phyloP scores from a whole-genome alignment of 2,329 filamentous ascomycete species.

The Didymella arachidicola region DNA sequence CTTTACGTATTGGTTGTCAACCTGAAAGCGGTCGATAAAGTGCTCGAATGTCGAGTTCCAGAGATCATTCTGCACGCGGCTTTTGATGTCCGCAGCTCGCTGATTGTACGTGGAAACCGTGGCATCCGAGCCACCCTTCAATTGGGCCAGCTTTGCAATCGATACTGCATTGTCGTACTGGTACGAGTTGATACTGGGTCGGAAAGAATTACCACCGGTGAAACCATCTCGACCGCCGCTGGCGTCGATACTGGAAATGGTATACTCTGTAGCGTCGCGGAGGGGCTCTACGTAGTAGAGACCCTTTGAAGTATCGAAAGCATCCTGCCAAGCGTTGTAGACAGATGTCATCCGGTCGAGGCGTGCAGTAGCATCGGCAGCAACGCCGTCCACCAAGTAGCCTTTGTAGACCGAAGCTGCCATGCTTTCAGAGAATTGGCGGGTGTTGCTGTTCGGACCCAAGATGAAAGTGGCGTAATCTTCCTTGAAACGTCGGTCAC shows the following conservation, averaged over 20 bases:
- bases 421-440: conserved; percentile 57
- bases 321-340: conserved; percentile 51
- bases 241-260: conserved; percentile 55
- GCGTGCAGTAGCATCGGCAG: conserved; percentile 40
- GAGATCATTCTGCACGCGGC: conserved; percentile 50
- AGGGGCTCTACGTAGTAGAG: conserved; percentile 56
- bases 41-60: conserved; percentile 57
- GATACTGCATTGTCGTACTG: conserved; percentile 56
- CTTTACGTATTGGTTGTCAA: conserved; percentile 50
- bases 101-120: conserved; percentile 25
- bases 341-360: conserved; percentile 50
- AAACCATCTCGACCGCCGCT: conserved; percentile 54
- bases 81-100: conserved; percentile 49
- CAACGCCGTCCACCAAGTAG: conserved; percentile 55
- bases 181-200: conserved; percentile 57
- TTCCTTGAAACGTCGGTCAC: conserved; percentile 55
- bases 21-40: conserved; percentile 55
- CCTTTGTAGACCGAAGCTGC: conserved; percentile 52
- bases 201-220: conserved; percentile 52
- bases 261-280: conserved; percentile 57
- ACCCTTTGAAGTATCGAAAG: conserved; percentile 50
- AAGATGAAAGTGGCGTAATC: conserved; percentile 56
- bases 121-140: conserved; percentile 33
- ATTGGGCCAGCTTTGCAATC: conserved; percentile 51
- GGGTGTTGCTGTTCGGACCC: conserved; percentile 50